Conservation (phyloP, 1,139 yeast species). For the Kodamaea sp. region DNA sequence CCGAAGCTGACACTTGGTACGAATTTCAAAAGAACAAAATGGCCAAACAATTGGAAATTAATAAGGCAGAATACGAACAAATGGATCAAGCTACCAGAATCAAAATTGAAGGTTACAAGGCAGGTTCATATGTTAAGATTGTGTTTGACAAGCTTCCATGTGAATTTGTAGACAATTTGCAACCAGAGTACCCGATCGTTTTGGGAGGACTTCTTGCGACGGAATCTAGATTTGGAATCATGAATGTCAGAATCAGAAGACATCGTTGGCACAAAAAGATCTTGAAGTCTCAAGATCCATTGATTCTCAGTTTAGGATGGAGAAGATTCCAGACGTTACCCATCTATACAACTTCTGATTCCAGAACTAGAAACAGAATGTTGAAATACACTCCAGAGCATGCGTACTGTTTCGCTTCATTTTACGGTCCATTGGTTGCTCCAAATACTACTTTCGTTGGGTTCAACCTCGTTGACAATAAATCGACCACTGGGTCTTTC, state of each 20-base stretch:
- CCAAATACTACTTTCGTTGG: conserved; percentile 98
- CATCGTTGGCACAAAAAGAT: conserved; percentile 99
- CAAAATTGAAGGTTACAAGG: conserved; percentile 86
- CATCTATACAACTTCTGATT: conserved; percentile 92
- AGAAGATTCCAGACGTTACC: conserved; percentile 97
- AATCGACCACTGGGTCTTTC: conserved; percentile 85
- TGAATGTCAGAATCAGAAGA: conserved; percentile 92
- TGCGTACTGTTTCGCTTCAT: conserved; percentile 93
- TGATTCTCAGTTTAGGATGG: conserved; percentile 95
- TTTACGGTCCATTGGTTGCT: conserved; percentile 95
- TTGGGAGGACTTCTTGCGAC: conserved; percentile 90
- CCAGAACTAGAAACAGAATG: conserved; percentile 97
- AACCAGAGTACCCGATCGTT: conserved; percentile 81
- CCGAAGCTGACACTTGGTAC: conserved; percentile 93
- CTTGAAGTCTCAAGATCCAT: conserved; percentile 92
- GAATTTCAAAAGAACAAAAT: conserved; percentile 95
- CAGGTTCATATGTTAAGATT: conserved; percentile 91
- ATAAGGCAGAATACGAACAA: conserved; percentile 72
- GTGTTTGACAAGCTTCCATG: conserved; percentile 85
- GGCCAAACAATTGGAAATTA: conserved; percentile 94
- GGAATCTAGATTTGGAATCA: conserved; percentile 89
- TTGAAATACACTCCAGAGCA: conserved; percentile 98
- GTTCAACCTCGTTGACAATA: conserved; percentile 81
- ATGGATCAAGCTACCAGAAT: conserved; percentile 77
- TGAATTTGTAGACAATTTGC: conserved; percentile 85